Base-by-base conservation (phyloP, 257 asterid genomes). In the Euphrasia confusa region DNA sequence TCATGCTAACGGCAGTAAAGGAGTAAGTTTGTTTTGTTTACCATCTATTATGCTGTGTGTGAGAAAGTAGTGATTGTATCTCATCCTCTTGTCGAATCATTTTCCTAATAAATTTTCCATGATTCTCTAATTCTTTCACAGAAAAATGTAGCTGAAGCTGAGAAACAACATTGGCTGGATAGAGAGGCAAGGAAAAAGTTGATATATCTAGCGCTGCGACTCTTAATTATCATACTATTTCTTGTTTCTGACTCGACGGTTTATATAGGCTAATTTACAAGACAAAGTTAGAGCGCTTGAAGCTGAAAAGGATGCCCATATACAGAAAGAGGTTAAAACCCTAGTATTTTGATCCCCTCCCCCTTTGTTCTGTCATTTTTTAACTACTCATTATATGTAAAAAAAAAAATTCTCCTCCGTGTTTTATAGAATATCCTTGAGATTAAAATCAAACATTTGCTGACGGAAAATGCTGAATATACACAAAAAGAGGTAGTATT, bases 401-500 rank as follows among this genome's bases (percentile, higher is more conserved):
- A n/a, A n/a, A n/a, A n/a, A n/a, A n/a, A n/a, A n/a, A n/a, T n/a
- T n/a, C n/a, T n/a, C n/a, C 7, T 17, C 58, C 59, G 27, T 69
- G 63, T 65, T 52, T 61, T 67, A 72, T 80, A 81, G 91, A 74
- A 70, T 61, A 53, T 54, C 66, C 80, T 76, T 55, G 81, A 80
- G 63, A 92, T 74, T 48, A 81, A 68, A 44, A 65, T 81, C 68
- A 77, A 74, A 58, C 77, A 77, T 45, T 71, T 83, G 61, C 72
- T 67, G 52, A 66, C 61, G 61, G 93, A 85, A 74, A 79, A 75
- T 13, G 82, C 73, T 67, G 81, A 56, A 58, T 64, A 13, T 66
- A 64, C 79, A 48, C 78, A 73, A 53, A 80, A 77, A 69, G 92
- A 83, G 89, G 92, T 85, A 75, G 40, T 28, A n/a, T 17, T 12